Percentiles rank a stretch among this genome's conserved stretches.
Conservation (phyloP, 225 moss, liverwort and hornwort genomes). For the Straminergon stramineum region DNA sequence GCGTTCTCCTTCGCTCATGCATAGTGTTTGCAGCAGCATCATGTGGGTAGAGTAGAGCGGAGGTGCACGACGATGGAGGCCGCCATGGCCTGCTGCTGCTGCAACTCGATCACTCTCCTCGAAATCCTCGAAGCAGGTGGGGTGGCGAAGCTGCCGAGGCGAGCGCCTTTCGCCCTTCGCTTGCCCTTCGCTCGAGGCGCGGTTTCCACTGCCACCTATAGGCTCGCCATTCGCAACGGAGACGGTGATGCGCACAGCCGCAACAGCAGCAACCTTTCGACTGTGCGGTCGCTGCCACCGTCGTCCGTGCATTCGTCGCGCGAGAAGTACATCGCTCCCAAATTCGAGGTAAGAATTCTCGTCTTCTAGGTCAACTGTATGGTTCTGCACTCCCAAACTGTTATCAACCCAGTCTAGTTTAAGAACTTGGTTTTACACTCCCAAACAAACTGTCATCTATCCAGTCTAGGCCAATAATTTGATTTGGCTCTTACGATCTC, state of each 20-base stretch:
- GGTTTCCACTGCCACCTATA: background rate
- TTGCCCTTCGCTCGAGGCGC: background rate
- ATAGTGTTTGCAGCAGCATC: background rate
- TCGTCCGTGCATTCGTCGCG: background rate
- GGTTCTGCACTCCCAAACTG: background rate
- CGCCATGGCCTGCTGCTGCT: background rate
- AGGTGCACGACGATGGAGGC: constrained; percentile 7
- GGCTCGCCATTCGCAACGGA: constrained; percentile 9
- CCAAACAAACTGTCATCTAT: background rate
- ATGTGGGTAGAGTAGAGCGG: background rate
- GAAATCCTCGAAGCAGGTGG: constrained; percentile 3
- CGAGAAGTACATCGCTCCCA: constrained; percentile 8
- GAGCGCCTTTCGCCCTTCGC: background rate
- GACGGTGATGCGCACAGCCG: background rate
- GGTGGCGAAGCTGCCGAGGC: background rate
- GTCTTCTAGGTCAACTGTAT: background rate
- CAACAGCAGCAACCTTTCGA: background rate
- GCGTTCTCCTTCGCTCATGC: background rate
- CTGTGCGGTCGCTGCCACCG: constrained; percentile 3
- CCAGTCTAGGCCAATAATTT: background rate
- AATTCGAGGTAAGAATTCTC: constrained; percentile 4
- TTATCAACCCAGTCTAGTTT: background rate
- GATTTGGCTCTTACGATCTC: background rate
- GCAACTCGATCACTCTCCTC: background rate
- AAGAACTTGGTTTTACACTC: background rate